phyloP scores from a whole-genome alignment of 805 yeast genomes.

The Ogataea kodamae region DNA sequence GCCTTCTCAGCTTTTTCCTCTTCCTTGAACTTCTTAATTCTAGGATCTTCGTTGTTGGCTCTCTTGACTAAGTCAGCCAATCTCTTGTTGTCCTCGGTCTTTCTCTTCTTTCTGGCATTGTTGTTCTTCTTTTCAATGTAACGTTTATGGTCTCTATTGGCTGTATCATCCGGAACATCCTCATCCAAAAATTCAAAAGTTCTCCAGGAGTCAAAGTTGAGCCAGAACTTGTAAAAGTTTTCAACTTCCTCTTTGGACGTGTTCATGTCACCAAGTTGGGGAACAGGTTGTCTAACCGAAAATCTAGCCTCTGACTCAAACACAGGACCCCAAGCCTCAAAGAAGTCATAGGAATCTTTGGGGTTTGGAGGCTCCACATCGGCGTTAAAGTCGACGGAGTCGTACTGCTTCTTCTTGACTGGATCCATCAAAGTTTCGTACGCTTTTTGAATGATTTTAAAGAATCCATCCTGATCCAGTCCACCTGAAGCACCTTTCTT shows the following conservation, averaged over 20 bases:
- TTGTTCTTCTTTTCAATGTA: slow-evolving; percentile 96
- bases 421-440: slow-evolving; percentile 86
- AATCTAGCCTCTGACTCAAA: slow-evolving; percentile 89
- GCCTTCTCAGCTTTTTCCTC: slow-evolving; percentile 94
- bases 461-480: slow-evolving; percentile 90
- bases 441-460: slow-evolving; percentile 97
- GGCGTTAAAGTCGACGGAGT: slow-evolving; percentile 89
- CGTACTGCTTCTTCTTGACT: slow-evolving; percentile 84
- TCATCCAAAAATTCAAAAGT: slow-evolving; percentile 96
- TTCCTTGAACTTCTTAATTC: slow-evolving; percentile 90
- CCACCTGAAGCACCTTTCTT: slow-evolving; percentile 91
- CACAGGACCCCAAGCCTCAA: slow-evolving; percentile 88
- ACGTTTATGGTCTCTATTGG: slow-evolving; percentile 99
- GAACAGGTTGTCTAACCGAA: slow-evolving; percentile 88
- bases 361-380: slow-evolving; percentile 72
- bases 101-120: slow-evolving; percentile 94
- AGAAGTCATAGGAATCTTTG: slow-evolving; percentile 67
- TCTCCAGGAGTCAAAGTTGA: slow-evolving; percentile 96
- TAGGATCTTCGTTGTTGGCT: slow-evolving; percentile 88
- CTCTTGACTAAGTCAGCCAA: slow-evolving; percentile 81
- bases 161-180: slow-evolving; percentile 98
- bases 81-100: slow-evolving; percentile 95
- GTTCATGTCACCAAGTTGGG: slow-evolving; percentile 65
- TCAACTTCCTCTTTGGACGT: slow-evolving; percentile 79
- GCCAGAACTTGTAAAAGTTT: slow-evolving; percentile 86